phyloP scores from a whole-genome alignment of 2,329 filamentous ascomycete species.

The Ophiostoma australiae region DNA sequence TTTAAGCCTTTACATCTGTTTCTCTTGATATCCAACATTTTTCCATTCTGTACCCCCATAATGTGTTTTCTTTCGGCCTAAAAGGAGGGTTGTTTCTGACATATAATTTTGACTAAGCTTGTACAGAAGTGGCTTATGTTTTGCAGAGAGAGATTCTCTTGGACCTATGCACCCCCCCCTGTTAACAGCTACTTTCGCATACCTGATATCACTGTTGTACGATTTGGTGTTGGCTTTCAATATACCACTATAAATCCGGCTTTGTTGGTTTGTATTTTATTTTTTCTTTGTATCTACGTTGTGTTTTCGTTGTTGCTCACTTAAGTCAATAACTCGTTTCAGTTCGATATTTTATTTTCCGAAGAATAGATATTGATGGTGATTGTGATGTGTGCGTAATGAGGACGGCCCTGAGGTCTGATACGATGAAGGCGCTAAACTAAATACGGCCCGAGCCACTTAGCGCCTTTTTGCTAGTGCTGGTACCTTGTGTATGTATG shows the following conservation, averaged over 20 bases:
- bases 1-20: neutral
- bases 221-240: neutral
- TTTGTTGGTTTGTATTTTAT: neutral
- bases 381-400: neutral
- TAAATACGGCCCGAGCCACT: slow-evolving; percentile 1
- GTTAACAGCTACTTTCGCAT: neutral
- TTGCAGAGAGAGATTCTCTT: neutral
- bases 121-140: neutral
- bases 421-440: neutral
- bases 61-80: neutral
- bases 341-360: neutral
- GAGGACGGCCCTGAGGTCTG: neutral
- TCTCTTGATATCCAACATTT: neutral
- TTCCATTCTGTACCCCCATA: neutral
- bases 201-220: neutral
- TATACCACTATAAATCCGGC: neutral
- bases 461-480: neutral
- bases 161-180: neutral
- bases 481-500: no score
- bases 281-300: neutral
- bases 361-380: neutral
- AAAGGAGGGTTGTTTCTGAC: neutral
- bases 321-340: neutral
- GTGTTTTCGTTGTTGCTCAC: neutral
- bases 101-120: neutral